Evolutionary conservation across 1,139 yeast species (phyloP).

Genomic region (Nakaseomyces uthaithaninus): DNA sequence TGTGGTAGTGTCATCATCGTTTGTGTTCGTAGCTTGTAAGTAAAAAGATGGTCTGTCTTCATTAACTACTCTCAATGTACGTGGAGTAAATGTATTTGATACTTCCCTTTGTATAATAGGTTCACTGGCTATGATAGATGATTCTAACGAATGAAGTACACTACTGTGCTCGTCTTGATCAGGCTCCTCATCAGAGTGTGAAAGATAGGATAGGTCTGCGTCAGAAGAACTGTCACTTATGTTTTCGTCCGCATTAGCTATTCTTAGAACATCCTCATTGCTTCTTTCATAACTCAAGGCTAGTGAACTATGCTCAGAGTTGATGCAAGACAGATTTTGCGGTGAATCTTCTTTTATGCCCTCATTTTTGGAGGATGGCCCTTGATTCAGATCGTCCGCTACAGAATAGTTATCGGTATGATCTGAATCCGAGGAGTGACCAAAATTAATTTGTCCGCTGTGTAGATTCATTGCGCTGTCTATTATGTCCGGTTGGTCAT

Average conservation of each 20-base stretch:
- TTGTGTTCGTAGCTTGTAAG: constrained; percentile 16
- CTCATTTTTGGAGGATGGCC: too few species aligned
- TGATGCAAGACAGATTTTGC: neutral
- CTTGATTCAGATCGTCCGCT: too few species aligned
- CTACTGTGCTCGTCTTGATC: neutral
- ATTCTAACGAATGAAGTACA: neutral
- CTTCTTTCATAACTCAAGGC: neutral
- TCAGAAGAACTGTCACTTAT: neutral
- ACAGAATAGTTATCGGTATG: too few species aligned
- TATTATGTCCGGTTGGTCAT: neutral
- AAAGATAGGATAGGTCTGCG: neutral
- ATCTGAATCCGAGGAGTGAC: too few species aligned
- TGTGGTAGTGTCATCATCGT: constrained; percentile 13
- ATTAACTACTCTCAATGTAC: constrained; percentile 27
- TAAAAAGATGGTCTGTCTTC: constrained; percentile 27
- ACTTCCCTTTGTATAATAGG: neutral
- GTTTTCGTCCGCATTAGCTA: neutral
- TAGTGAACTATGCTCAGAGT: neutral
- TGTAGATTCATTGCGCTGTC: too few species aligned
- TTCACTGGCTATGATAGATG: neutral
- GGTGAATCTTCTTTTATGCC: too few species aligned
- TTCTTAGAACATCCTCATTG: constrained; percentile 3
- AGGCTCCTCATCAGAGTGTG: neutral
- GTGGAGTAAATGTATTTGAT: neutral
- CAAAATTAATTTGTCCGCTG: too few species aligned